Conservation (phyloP, 2,329 filamentous ascomycete species). For the Aspergillus sergii region DNA sequence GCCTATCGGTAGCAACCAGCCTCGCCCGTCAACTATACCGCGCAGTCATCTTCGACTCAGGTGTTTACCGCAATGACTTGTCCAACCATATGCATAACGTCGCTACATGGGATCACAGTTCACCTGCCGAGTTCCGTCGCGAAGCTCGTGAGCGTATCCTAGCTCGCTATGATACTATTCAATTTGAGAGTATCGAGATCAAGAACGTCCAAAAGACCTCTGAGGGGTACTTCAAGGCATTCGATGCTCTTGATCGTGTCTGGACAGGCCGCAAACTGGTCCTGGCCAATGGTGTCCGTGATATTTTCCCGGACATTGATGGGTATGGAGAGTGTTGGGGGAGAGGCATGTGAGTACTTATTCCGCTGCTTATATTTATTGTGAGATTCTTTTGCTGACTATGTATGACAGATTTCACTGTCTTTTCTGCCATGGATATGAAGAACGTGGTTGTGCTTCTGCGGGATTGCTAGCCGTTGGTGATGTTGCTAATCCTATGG, state of each 20-base stretch:
- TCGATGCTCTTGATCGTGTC: conserved; percentile 45
- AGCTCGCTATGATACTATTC: background rate
- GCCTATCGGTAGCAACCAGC: conserved; percentile 38
- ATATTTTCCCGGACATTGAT: conserved; percentile 54
- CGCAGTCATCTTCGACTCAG: conserved; percentile 49
- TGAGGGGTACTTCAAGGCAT: conserved; percentile 35
- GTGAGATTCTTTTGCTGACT: no score
- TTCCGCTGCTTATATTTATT: background rate
- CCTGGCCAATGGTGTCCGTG: conserved; percentile 57
- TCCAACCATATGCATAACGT: conserved; percentile 52
- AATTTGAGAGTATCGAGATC: background rate
- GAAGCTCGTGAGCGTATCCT: background rate
- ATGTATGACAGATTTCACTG: background rate
- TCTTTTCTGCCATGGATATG: background rate
- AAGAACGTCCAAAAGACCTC: conserved; percentile 11
- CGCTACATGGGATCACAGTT: conserved; percentile 40
- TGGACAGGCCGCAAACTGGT: conserved; percentile 58
- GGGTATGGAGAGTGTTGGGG: conserved; percentile 62
- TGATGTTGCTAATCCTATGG: background rate
- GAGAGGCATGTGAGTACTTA: conserved; percentile 45
- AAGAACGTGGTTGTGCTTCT: background rate
- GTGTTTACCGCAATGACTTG: conserved; percentile 47
- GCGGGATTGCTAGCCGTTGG: background rate
- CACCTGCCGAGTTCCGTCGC: conserved; percentile 32
- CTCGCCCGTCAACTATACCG: conserved; percentile 45